Percentiles rank a stretch among this genome's conserved stretches.
Conservation (phyloP, 1,284 basidiomycete genomes). For the Ceratobasidium sp. region DNA sequence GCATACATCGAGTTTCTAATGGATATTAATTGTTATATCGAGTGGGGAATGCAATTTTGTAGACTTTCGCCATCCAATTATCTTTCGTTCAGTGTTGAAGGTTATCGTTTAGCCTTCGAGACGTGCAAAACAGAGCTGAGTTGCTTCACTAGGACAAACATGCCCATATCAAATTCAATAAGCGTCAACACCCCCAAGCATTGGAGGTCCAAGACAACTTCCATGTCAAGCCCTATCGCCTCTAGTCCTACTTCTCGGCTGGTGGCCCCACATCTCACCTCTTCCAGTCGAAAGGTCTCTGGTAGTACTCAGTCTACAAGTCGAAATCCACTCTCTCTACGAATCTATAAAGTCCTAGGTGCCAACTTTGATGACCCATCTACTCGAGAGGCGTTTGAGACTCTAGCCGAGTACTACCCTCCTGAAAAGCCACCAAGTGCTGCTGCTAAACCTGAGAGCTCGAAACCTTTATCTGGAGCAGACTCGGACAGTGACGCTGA, state of each 20-base stretch:
- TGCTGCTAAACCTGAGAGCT: not conserved
- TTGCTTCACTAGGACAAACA: no score
- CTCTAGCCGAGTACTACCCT: slow-evolving; percentile 79
- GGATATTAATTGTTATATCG: no score
- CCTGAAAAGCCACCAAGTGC: slow-evolving; percentile 1
- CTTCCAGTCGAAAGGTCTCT: slow-evolving; percentile 9
- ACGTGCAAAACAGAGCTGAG: no score
- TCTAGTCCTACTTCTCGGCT: slow-evolving; percentile 25
- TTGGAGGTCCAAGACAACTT: slow-evolving; percentile 6
- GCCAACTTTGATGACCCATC: slow-evolving; percentile 84
- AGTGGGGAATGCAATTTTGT: no score
- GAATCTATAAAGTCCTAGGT: slow-evolving; percentile 89
- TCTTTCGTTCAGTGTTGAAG: no score
- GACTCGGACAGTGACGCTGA: slow-evolving; percentile 52
- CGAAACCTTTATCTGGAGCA: slow-evolving; percentile 31
- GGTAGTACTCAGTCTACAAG: slow-evolving; percentile 38
- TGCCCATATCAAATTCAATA: no score
- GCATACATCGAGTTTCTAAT: no score
- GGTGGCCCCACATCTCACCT: slow-evolving; percentile 10
- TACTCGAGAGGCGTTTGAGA: slow-evolving; percentile 82
- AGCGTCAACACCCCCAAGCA: no score
- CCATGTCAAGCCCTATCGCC: slow-evolving; percentile 34
- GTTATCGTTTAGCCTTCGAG: no score
- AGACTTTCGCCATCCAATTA: no score
- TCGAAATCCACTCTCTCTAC: slow-evolving; percentile 73